Evolutionary conservation across 2,329 filamentous ascomycete genomes (phyloP), one percentile per base, ranked within the genome.

Genomic region (Xylariaceae sp.): DNA sequence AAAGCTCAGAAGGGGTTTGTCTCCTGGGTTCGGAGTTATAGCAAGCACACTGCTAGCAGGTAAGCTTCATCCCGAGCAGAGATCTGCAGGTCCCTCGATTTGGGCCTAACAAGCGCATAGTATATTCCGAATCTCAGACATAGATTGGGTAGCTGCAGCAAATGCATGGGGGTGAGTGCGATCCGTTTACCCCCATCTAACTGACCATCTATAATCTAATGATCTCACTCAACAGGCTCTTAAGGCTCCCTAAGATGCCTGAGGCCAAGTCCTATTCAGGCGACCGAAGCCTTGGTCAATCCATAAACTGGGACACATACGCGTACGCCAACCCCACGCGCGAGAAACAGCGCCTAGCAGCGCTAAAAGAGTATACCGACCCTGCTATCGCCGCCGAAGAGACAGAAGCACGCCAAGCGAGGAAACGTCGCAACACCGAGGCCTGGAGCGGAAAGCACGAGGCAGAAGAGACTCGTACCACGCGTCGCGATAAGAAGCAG

Each of bases 1-100:
- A 93, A 95, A 60, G 90, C 86, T 1, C 89, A 95, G 62, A 83
- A 85, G 50, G 93, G 85, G 1, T 97, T 98, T 57, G 92, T 97
- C 19, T 92, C 86, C 61, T 97, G 90, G 87, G 82, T 95, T 1
- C 82, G 90, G 62, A 86, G 88, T 55, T 97, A 97, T 69, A 86
- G 82, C 62, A 94, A 93, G 59, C 93, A 97, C 60, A 83, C 91
- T 55, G 90, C 92, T 1, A 85, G 82, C 48, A 94, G 89, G 53
- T 55, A 52, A 25, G 40, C n/a, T n/a, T 37, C 25, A 17, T 3
- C 20, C 10, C 21, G 19, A 16, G 5, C 32, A 5, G 11, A 6
- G 3, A 27, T 14, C 3, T 25, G 7, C 4, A 32, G 16, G 27
- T 32, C 16, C 27, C 4, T 16, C 27, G n/a, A 19, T 19, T 17